These are phyloP conservation scores for Cotoneaster glaucophyllus DNA, from an alignment of 306 rosid genomes.

Conservation along the genomic window DNA sequence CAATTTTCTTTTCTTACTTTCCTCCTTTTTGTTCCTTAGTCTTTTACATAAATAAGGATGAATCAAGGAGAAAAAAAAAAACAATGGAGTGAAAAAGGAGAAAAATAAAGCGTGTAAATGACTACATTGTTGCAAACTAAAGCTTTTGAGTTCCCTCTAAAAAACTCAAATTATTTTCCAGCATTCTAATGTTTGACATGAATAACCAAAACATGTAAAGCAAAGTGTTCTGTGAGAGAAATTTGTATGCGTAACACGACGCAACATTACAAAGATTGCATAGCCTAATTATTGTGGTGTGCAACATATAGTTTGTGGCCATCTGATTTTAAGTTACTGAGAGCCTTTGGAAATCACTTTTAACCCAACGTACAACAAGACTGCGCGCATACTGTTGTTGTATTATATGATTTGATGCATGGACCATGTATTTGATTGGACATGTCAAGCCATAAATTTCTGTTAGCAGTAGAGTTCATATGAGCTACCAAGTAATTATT, in stretches of 20 bases:
- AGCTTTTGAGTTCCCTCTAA: background rate
- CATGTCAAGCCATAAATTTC: background rate
- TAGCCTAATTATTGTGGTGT: background rate
- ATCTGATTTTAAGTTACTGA: background rate
- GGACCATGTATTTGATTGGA: background rate
- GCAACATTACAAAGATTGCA: background rate
- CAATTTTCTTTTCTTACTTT: background rate
- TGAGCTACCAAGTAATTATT: background rate
- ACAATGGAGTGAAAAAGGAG: background rate
- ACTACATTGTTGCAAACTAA: background rate
- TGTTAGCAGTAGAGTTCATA: background rate
- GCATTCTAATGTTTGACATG: too few species aligned
- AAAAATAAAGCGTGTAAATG: too few species aligned
- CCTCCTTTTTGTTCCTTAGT: background rate
- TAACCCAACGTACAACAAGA: background rate
- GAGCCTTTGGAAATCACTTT: background rate
- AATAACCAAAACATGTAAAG: background rate
- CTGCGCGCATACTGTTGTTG: background rate
- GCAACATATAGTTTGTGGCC: background rate
- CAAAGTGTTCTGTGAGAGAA: background rate
- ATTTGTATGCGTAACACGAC: background rate
- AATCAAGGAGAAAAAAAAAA: background rate
- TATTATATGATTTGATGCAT: background rate
- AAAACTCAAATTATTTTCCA: background rate
- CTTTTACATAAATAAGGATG: background rate